Evolutionary conservation across 1,284 basidiomycete genomes (phyloP), one percentile per base, ranked within the genome.

Genomic region (Cryptococcus amylolentus): DNA sequence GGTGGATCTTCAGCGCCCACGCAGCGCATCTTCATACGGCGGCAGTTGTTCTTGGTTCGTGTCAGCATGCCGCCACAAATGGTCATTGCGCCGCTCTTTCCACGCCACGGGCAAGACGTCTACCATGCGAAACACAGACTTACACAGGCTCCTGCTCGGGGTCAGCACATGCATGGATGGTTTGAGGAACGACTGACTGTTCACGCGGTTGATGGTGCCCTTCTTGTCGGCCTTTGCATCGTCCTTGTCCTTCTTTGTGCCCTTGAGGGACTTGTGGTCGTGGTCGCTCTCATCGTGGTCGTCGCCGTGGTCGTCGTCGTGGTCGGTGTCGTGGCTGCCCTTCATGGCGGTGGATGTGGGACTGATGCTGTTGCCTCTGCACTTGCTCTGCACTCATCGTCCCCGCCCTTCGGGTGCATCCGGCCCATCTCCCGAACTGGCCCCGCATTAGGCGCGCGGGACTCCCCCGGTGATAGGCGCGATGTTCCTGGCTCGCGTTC

Each of bases 1-100:
- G 91, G 91, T n/a, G 91, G 91, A 66, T 91, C 91, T 73, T 93
- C 91, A 20, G 91, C 91, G 1, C 90, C 76, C 3, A 78, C 75
- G 56, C 78, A 79, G 8, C 77, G 68, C 91, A 80, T 93, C 88
- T 79, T 78, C 75, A 78, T 77, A 38, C 73, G 56, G 7, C 77
- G 57, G 49, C 77, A 78, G 56, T 77, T 71, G 54, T 76, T 77
- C 74, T 76, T 54, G 56, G 42, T 16, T 49, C n/a, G 10, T 18
- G 18, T 49, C 20, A 49, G 48, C 38, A n/a, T 23, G n/a, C 16
- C 18, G 14, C n/a, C 13, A 23, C 37, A 39, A 31, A 31, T 18
- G 18, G 23, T 20, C 14, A 23, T 13, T 14, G 9, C 5, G 23
- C 23, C 23, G 23, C 23, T 23, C 23, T 23, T 23, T 23, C 23